phyloP scores from a whole-genome alignment of 345 rosid genomes.

The Moricandia arvensis region DNA sequence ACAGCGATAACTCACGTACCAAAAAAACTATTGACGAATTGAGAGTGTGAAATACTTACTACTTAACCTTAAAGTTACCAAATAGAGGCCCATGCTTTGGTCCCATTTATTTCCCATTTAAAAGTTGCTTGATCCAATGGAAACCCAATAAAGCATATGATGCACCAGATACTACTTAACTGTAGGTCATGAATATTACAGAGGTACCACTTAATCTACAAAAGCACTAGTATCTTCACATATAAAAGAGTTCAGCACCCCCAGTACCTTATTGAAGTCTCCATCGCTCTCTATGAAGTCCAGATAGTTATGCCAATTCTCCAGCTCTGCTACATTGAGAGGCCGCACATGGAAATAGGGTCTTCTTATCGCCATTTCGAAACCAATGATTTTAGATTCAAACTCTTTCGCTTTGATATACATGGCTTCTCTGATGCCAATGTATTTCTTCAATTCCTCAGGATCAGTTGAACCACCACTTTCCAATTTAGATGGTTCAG shows the following conservation, averaged over 20 bases:
- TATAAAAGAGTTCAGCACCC: constrained; percentile 42
- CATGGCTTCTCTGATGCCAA: constrained; percentile 78
- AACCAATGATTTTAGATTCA: constrained; percentile 83
- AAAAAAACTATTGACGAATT: constrained; percentile 70
- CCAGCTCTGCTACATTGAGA: constrained; percentile 83
- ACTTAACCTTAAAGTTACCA: constrained; percentile 98
- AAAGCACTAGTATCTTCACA: constrained; percentile 39
- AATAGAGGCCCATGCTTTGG: constrained; percentile 87
- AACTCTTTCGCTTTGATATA: constrained; percentile 95
- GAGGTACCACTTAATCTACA: constrained; percentile 61
- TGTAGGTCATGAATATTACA: constrained; percentile 72
- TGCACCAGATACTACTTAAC: constrained; percentile 92
- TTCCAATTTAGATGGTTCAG: constrained; percentile 58
- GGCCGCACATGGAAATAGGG: constrained; percentile 98
- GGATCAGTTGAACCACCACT: constrained; percentile 77
- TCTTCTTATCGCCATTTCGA: constrained; percentile 93
- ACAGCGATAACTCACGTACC: constrained; percentile 61
- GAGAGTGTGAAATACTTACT: constrained; percentile 92
- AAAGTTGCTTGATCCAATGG: constrained; percentile 99
- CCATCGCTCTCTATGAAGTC: constrained; percentile 77
- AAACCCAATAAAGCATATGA: constrained; percentile 95
- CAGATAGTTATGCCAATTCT: constrained; percentile 94
- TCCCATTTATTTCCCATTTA: constrained; percentile 90
- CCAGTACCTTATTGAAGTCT: constrained; percentile 87
- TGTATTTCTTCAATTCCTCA: constrained; percentile 91